Conservation (phyloP, 306 rosid species). For the Prunus campanulata region DNA sequence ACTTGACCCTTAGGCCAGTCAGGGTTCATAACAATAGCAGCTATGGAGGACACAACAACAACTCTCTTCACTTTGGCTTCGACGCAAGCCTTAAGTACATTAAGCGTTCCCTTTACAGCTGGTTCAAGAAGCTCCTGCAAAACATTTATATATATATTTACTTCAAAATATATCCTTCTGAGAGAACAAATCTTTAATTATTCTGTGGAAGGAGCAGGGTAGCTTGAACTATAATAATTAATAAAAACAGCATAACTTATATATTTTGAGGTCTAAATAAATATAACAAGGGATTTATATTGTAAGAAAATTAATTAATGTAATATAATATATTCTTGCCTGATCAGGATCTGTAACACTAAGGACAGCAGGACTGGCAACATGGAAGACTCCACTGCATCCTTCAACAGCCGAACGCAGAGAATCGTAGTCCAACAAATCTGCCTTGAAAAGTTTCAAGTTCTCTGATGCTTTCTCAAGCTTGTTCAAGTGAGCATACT, state of each 20-base stretch:
- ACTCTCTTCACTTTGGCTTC: constrained; percentile 29
- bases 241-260: no score
- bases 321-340: neutral
- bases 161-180: no score
- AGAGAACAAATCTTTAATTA: no score
- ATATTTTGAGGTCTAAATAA: no score
- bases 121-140: constrained; percentile 28
- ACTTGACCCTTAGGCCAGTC: constrained; percentile 27
- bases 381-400: constrained; percentile 35
- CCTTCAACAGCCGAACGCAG: constrained; percentile 20
- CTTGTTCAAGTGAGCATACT: constrained; percentile 28
- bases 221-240: no score
- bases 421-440: constrained; percentile 34
- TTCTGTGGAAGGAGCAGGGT: neutral
- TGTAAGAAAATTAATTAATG: no score
- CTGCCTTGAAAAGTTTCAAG: constrained; percentile 30
- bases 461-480: constrained; percentile 25
- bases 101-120: constrained; percentile 30
- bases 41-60: constrained; percentile 26
- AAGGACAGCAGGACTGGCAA: constrained; percentile 25
- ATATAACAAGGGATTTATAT: no score
- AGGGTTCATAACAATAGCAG: constrained; percentile 25
- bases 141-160: neutral
- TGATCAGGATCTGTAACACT: constrained; percentile 10
- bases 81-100: constrained; percentile 26